Percentiles rank a stretch among this genome's conserved stretches.
These are phyloP conservation scores for Mucor velutinosus DNA, from an alignment of 371 early-diverging fungal species.

Conservation along the genomic window DNA sequence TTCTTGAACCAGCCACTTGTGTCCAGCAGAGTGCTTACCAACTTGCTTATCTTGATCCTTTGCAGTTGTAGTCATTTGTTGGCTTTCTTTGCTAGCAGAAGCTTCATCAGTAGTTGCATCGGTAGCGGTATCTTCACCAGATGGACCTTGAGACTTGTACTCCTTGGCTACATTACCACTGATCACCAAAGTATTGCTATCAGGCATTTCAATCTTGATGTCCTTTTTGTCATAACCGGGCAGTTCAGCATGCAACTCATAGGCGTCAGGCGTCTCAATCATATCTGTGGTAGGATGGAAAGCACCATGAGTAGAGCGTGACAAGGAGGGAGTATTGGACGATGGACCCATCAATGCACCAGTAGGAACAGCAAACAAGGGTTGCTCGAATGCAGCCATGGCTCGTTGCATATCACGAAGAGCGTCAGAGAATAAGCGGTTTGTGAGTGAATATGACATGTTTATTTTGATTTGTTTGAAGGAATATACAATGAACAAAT, in stretches of 20 bases:
- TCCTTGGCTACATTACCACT: slow-evolving; percentile 22
- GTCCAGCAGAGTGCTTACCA: background rate
- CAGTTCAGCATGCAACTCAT: slow-evolving; percentile 38
- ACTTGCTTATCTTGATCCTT: background rate
- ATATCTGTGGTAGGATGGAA: slow-evolving; percentile 34
- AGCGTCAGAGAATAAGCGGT: slow-evolving; percentile 35
- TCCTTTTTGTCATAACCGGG: slow-evolving; percentile 42
- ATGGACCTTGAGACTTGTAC: background rate
- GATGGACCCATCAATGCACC: no score
- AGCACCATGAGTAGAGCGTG: no score
- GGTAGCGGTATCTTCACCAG: background rate
- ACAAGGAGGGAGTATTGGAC: no score
- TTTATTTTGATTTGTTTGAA: no score
- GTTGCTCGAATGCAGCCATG: slow-evolving; percentile 40
- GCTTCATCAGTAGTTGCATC: background rate
- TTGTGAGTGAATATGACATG: no score
- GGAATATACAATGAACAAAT: no score
- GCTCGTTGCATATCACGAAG: slow-evolving; percentile 44
- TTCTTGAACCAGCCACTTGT: slow-evolving; percentile 38
- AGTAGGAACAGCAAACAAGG: slow-evolving; percentile 14
- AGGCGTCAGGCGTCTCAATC: slow-evolving; percentile 25
- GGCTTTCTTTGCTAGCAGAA: background rate
- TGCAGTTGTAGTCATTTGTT: background rate
- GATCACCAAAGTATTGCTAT: slow-evolving; percentile 30
- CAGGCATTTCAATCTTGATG: slow-evolving; percentile 34